Base-by-base conservation (phyloP, 176 grass and related monocot genomes). In the Ensete glaucum region DNA sequence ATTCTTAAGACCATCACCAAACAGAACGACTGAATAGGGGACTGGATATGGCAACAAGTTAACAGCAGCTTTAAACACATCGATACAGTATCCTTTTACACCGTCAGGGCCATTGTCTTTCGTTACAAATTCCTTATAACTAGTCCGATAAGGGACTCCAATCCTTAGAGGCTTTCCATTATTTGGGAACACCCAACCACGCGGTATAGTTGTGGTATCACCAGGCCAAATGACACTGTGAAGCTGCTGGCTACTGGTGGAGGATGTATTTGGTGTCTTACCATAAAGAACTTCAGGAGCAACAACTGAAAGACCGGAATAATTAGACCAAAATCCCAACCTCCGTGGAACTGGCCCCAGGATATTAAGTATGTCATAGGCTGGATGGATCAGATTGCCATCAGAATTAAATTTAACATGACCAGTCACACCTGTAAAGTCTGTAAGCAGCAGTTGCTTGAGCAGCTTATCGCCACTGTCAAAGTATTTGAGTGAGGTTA, bases 1-100 rank as follows among this genome's bases (percentile, higher is more conserved):
- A 76, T 76, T 76, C 48, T 62, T 64, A 9, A 25, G 19, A 15
- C 74, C 74, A 25, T 76, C 59, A 23, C 74, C 74, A 16, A 76
- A 64, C 12, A 65, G 59, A 52, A 76, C 64, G 21, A 76, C 52
- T 22, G 57, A 51, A 15, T 64, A 76, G 25, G 74, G 74, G 53
- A 76, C 74, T 16, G 74, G 74, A n/a, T 76, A 76, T 11, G 74
- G 74, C 74, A 76, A 64, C 48, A 76, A 64, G 43, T 76, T 76
- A 52, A 76, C 13, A 52, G 74, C 74, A 52, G 59, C 56, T 22
- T 64, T 64, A 51, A 76, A 76, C 11, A 76, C 74, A 64, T 76
- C 74, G 9, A 76, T 76, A 51, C 74, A 76, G 34, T 22, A 76
- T 22, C 74, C 74, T 51, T 52, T 76, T 21, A 52, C 74, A 64